Evolutionary conservation across 1,139 yeast genomes (phyloP), one percentile per base, ranked within the genome.

Genomic region (Wickerhamomyces sp.): DNA sequence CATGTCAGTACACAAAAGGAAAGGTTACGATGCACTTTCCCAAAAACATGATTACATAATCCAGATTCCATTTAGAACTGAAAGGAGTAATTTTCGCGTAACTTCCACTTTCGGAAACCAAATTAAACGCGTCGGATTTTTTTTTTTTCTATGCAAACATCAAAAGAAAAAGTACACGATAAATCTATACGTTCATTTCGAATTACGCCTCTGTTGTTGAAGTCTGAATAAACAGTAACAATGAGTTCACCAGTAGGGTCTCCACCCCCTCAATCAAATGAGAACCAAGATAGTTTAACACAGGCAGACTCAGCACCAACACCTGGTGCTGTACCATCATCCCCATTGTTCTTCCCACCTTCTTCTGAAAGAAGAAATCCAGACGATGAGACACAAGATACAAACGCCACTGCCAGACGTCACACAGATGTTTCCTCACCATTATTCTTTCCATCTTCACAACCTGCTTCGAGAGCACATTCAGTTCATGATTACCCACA

Each of bases 301-400:
- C 67, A 64, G 41, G 49, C 46, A 15, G 47, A 46, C 27, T 58
- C 66, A n/a, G 27, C 30, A 18, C 34, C 31, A 11, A 38, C 40
- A 10, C 40, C 40, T 5, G 42, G 33, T 34, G 72, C 65, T n/a
- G 79, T 73, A 34, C 83, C 84, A 9, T 79, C 87, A 11, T 82
- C 89, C 27, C 89, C 89, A 32, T 71, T 83, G 49, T 81, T 83
- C 59, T 75, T 81, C 59, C 78, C 79, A 26, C 75, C 79, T 30
- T 73, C 80, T 10, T 72, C 68, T n/a, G 60, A 57, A 30, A 36
- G 29, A 10, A 11, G 41, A 32, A 15, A 69, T n/a, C 27, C 36
- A 26, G 40, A 38, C 27, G 36, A 32, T 38, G 47, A 27, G 6
- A 26, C 41, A 18, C 34, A 14, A 23, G 41, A 37, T 30, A 29